Base-by-base conservation (phyloP, 2,329 filamentous ascomycete genomes). In the Amesomyces nigricolor region DNA sequence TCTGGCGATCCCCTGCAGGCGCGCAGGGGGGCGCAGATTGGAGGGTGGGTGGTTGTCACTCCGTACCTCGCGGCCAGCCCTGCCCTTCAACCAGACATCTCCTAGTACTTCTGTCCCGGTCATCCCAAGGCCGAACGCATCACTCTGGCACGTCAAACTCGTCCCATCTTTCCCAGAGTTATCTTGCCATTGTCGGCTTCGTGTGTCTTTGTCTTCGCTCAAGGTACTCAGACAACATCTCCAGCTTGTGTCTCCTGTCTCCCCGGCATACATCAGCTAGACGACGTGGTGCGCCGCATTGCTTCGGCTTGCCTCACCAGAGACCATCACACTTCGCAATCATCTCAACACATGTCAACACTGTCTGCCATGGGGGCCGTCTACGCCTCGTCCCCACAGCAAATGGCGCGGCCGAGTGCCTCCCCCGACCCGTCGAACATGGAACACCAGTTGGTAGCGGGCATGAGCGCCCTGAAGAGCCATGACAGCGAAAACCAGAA, bases 141-240 rank as follows among this genome's bases (percentile, higher is more conserved):
- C 22, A 47, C 47, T 57, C 54, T 51, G 44, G 50, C 47, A 47
- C 54, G 56, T 58, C 53, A 57, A 54, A 56, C 54, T 43, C 44
- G 2, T 45, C 35, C 43, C 42, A 50, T 53, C 42, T 11, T 47
- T 42, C n/a, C 51, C 45, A 19, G 22, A 26, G 4, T 26, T 42
- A 46, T 48, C 51, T 46, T 40, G 42, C 40, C 51, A 29, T 50
- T 54, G 51, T 29, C 44, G 16, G 7, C 39, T 51, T 40, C 26
- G n/a, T 51, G 50, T 35, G 42, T 44, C 53, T 56, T 46, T 58
- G 47, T 56, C 40, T 50, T 46, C 43, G 39, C 42, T 49, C 26
- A 29, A 37, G 38, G 22, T 26, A 26, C 22, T 26, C 45, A 32
- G 53, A 44, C 52, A 37, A 46, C 45, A 47, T 19, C 50, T 44